Evolutionary conservation across 2,329 filamentous ascomycete genomes (phyloP).

Genomic region (Colletotrichum caudatum): DNA sequence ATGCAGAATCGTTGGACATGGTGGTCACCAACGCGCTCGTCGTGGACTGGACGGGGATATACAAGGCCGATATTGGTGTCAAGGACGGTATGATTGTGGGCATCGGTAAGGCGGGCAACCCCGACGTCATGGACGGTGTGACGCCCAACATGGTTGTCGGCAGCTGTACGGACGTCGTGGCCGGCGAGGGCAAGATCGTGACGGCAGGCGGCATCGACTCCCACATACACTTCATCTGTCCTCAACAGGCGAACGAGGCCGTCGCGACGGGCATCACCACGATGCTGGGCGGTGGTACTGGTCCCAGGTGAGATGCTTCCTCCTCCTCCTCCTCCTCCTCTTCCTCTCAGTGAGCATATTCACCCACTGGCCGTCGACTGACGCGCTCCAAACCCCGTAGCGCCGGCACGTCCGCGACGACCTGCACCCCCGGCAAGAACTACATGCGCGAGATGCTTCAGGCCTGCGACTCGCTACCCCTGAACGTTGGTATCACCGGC

Average conservation of each 20-base stretch:
- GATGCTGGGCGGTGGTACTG: constrained; percentile 89
- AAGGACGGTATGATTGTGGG: constrained; percentile 87
- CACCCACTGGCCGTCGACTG: constrained; percentile 36
- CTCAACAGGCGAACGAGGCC: constrained; percentile 88
- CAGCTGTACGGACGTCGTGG: constrained; percentile 90
- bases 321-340: constrained; percentile 7
- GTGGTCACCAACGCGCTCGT: constrained; percentile 92
- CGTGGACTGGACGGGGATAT: constrained; percentile 91
- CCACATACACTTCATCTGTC: constrained; percentile 95
- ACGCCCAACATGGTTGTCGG: constrained; percentile 83
- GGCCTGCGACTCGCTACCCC: constrained; percentile 81
- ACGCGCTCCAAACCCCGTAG: constrained; percentile 54
- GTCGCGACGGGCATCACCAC: constrained; percentile 90
- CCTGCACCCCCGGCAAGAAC: constrained; percentile 87
- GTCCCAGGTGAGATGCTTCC: constrained; percentile 73
- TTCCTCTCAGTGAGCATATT: not conserved
- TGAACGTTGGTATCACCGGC: constrained; percentile 92
- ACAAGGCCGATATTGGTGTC: constrained; percentile 96
- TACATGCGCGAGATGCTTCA: constrained; percentile 92
- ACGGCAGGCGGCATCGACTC: constrained; percentile 91
- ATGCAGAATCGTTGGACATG: constrained; percentile 81
- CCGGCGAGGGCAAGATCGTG: constrained; percentile 89
- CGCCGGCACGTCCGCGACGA: constrained; percentile 91
- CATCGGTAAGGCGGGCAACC: constrained; percentile 95
- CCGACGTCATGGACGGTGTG: constrained; percentile 96